A percentile compares a stretch with the other conserved stretches of the same genome.
phyloP scores from a whole-genome alignment of 2,329 filamentous ascomycete species.

The Chaetomium olivaceum region DNA sequence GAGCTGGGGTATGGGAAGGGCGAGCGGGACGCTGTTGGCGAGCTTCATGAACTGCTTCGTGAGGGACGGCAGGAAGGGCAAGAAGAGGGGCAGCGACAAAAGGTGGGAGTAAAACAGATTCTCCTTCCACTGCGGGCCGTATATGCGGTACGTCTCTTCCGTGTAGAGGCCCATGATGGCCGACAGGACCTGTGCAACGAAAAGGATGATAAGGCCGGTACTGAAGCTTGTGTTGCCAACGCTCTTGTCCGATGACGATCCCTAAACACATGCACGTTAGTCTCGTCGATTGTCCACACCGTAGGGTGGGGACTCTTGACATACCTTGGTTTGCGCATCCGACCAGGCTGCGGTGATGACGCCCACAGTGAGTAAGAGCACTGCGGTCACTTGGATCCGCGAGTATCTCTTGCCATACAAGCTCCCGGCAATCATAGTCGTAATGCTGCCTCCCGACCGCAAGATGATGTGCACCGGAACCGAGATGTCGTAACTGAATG shows the following conservation, averaged over 20 bases:
- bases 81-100: constrained; percentile 73
- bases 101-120: constrained; percentile 92
- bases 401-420: constrained; percentile 85
- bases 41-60: constrained; percentile 64
- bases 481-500: constrained; percentile 94
- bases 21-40: constrained; percentile 62
- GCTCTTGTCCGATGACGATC: constrained; percentile 33
- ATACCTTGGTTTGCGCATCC: constrained; percentile 80
- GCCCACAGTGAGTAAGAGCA: constrained; percentile 79
- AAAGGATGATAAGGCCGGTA: constrained; percentile 77
- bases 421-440: constrained; percentile 89
- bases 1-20: constrained; percentile 42
- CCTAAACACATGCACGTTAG: constrained; percentile 34
- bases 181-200: constrained; percentile 84
- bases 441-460: constrained; percentile 91
- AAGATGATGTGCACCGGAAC: constrained; percentile 97
- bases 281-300: neutral
- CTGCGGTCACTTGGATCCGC: constrained; percentile 74
- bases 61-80: constrained; percentile 69
- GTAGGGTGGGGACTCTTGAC: too few species aligned
- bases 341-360: constrained; percentile 88
- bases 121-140: constrained; percentile 90
- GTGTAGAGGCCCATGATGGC: constrained; percentile 95
- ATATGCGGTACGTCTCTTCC: constrained; percentile 81
- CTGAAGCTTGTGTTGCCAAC: constrained; percentile 49